Base-by-base conservation (phyloP, 2,329 filamentous ascomycete species). In the Hypoxylon sp. region DNA sequence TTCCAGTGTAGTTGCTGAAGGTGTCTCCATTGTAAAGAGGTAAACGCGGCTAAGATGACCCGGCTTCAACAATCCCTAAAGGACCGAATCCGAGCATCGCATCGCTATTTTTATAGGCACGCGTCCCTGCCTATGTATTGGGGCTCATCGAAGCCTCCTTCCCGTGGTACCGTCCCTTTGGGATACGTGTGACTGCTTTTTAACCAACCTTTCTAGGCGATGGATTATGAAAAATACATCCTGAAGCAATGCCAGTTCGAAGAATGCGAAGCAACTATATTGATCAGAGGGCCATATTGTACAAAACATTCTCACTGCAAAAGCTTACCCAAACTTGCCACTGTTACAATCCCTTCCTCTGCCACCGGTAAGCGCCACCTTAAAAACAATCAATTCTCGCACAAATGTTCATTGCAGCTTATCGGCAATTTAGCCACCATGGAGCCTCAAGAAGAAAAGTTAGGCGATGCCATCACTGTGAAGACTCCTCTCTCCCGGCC, bases 41-140 rank as follows among this genome's bases (percentile, higher is more conserved):
- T 55, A 65, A 70, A 54, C 48, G 63, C 56, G 63, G 71, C 67
- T 72, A 75, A 73, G 70, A 76, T 74, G 67, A 72, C 67, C 67
- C 68, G 71, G 58, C 60, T 70, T 48, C 65, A 52, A 62, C 67
- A 69, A 57, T 47, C 60, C 44, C 69, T 57, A 67, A 66, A 61
- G 70, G 61, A 71, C 65, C 57, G 61, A 62, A 52, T 61, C 44
- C 50, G 66, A 60, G 52, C 55, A 68, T 63, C 52, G 60, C 61
- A 65, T 67, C 57, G 57, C 67, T 67, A 65, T 62, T 72, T 69
- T 42, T 57, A 62, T 57, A 66, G 54, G 54, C 47, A 59, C 64
- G 63, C 66, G 63, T 66, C 52, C 65, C 48, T 60, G 39, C 47
- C 32, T 55, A 51, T 54, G 27, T 54, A 60, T 58, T 67, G 67